Base-by-base conservation (phyloP, 805 yeast genomes). In the Metschnikowia henanensis region DNA sequence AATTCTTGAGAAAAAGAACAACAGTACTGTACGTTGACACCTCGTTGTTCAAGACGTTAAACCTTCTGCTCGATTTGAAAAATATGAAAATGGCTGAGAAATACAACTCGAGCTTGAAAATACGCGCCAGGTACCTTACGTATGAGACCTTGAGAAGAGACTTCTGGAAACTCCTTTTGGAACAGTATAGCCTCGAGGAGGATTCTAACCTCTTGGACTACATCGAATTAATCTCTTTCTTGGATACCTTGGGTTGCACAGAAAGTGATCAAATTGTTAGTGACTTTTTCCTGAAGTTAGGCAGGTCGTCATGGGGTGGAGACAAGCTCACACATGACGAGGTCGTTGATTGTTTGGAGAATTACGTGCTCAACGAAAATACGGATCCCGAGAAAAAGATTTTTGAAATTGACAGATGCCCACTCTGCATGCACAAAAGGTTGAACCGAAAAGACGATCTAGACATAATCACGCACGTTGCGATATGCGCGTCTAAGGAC, bases 401-500 rank as follows among this genome's bases (percentile, higher is more conserved):
- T 5, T 77, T 87, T 56, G 79, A 75, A 37, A 72, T 87, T 26
- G 79, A 81, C 46, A 75, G 75, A 42, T 94, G 98, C 59, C 98
- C 98, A 0, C 72, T 85, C 9, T 94, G 98, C 64, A 73, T 75
- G 39, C 76, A 77, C 51, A 80, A 84, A 16, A 66, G 84, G 33
- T 69, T 81, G 21, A 64, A 72, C 4, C 73, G 74, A 40, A 70
- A 73, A 42, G 74, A 76, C 43, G 83, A 83, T 55, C 58, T 76
- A 31, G 95, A 89, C 53, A 79, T 87, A 41, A 79, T 88, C n/a
- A 81, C 87, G 1, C 99, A 92, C 66, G 76, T 91, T 41, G 92
- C 96, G 0, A 79, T 88, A 2, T 94, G 99, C 64, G 82, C 88
- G 0, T 80, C 85, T 22, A 81, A 83, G 46, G 87, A 84, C 46